Evolutionary conservation across 305 asterid genomes (phyloP).

Genomic region (Plantago rigida): DNA sequence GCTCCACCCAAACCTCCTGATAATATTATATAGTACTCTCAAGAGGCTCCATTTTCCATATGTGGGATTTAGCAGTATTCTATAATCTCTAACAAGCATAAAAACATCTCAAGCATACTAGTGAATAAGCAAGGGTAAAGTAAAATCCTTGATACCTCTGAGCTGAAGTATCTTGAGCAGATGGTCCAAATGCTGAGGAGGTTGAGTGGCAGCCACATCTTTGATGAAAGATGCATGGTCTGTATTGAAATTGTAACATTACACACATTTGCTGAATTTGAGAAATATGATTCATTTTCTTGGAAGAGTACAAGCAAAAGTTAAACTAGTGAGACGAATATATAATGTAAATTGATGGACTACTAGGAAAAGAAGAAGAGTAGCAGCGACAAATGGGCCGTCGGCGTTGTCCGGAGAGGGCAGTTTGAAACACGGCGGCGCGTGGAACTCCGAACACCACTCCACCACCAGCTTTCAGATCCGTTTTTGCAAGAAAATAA

Average conservation of each 20-base stretch:
- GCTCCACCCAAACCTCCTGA: no score
- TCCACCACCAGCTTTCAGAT: constrained; percentile 67
- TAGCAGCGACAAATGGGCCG: constrained; percentile 49
- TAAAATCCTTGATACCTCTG: constrained; percentile 49
- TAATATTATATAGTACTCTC: not conserved
- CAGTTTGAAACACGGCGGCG: constrained; percentile 53
- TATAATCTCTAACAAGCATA: no score
- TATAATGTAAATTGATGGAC: not conserved
- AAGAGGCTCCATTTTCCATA: no score
- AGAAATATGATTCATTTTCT: no score
- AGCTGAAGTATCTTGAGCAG: constrained; percentile 72
- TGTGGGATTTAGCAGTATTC: no score
- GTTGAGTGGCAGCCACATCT: constrained; percentile 65
- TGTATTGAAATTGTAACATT: constrained; percentile 23
- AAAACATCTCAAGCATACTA: no score
- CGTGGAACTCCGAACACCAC: constrained; percentile 62
- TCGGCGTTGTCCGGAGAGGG: constrained; percentile 38
- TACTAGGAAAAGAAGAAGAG: constrained; percentile 64
- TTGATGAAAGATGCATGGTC: constrained; percentile 68
- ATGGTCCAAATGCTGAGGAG: constrained; percentile 76
- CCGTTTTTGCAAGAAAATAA: not conserved
- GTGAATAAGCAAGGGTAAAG: not conserved
- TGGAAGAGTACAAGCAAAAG: not conserved
- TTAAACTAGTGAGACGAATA: not conserved
- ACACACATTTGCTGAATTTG: not conserved